Evolutionary conservation across 352 stramenopile species (phyloP).

Genomic region (Bremia lactucae): DNA sequence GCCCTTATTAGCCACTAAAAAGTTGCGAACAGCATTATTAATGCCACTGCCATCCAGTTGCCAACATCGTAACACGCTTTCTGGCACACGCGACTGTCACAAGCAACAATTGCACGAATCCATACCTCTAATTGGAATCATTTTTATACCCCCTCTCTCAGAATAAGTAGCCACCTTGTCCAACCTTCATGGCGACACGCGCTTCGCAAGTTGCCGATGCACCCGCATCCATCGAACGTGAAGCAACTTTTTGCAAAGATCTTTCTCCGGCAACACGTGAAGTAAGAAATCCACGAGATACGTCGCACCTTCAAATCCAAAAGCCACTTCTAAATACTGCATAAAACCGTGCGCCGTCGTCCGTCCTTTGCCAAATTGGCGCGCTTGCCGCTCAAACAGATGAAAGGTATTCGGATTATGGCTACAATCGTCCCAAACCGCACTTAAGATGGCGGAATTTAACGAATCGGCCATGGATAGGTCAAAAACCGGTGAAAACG

Average conservation of each 20-base stretch:
- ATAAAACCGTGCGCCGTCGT: conserved; percentile 51
- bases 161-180: no score
- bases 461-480: conserved; percentile 51
- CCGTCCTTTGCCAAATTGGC: conserved; percentile 58
- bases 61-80: no score
- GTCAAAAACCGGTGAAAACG: conserved; percentile 33
- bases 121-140: no score
- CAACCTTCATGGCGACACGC: conserved; percentile 40
- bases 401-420: conserved; percentile 80
- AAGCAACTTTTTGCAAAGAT: conserved; percentile 51
- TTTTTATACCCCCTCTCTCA: no score
- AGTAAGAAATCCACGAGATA: conserved; percentile 81
- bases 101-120: no score
- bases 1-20: no score
- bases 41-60: no score
- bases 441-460: conserved; percentile 65
- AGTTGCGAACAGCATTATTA: no score
- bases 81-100: no score
- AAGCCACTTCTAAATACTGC: conserved; percentile 75
- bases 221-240: conserved; percentile 56
- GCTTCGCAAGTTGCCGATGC: conserved; percentile 46
- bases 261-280: conserved; percentile 59
- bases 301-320: conserved; percentile 50
- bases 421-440: conserved; percentile 77
- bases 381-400: conserved; percentile 68